Conservation (phyloP, 1,284 basidiomycete genomes). For the Agroathelia rolfsii region DNA sequence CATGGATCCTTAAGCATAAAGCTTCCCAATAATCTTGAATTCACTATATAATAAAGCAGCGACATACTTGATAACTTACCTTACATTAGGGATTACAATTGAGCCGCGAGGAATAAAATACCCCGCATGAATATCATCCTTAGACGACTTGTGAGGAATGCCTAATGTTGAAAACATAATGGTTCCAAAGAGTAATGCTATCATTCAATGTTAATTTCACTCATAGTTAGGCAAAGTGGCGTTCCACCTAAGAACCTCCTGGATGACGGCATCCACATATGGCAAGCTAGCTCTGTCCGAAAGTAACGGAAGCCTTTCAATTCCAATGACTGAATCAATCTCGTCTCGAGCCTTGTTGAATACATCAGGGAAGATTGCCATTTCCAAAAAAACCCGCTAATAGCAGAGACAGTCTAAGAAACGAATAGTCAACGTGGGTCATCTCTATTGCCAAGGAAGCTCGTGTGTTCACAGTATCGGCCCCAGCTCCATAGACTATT, state of each 20-base stretch:
- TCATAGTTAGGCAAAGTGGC: constrained; percentile 39
- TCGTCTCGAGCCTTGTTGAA: constrained; percentile 48
- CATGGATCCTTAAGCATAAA: constrained; percentile 38
- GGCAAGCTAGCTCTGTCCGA: constrained; percentile 36
- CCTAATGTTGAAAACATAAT: constrained; percentile 20
- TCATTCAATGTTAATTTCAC: constrained; percentile 8
- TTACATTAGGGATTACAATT: constrained; percentile 39
- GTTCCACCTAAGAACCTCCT: constrained; percentile 23
- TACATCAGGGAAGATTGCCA: constrained; percentile 40
- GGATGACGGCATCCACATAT: constrained; percentile 15
- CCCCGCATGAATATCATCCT: constrained; percentile 44
- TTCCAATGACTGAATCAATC: constrained; percentile 52
- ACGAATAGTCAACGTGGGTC: background rate
- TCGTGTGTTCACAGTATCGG: constrained; percentile 37
- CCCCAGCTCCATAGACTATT: constrained; percentile 49
- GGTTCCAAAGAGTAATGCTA: constrained; percentile 4
- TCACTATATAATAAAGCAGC: constrained; percentile 6
- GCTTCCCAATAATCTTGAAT: constrained; percentile 6
- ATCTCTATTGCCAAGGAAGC: constrained; percentile 11
- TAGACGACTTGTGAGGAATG: constrained; percentile 39
- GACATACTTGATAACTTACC: constrained; percentile 19
- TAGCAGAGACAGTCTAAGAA: constrained; percentile 36
- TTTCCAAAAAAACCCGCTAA: constrained; percentile 45
- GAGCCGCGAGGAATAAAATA: constrained; percentile 43
- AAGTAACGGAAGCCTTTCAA: constrained; percentile 50